Base-by-base conservation (phyloP, 176 grass and related monocot genomes). In the Carex myosuroides region DNA sequence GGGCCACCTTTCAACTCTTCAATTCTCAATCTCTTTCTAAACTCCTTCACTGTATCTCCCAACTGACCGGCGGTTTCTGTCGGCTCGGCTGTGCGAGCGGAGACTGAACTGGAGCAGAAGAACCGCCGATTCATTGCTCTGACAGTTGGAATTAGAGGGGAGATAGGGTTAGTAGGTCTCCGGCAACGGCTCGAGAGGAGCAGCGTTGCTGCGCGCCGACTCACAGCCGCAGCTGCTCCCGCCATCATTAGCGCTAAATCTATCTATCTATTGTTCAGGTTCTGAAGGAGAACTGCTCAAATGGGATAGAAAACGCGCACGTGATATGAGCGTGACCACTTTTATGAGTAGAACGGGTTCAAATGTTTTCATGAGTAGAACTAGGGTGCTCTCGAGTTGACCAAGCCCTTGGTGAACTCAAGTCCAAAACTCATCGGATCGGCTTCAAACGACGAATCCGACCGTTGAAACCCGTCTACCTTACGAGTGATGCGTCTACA, bases 1-100 rank as follows among this genome's bases (percentile, higher is more conserved):
- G 81, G 82, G 30, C 91, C 91, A 7, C 91, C 92, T 79, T 95
- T 98, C 46, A 98, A 91, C 52, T 93, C 90, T 0, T 86, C 87
- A 18, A 98, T 89, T 59, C 83, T 85, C 59, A 93, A 30, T 57
- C 96, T 62, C 86, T 87, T 82, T 57, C 87, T 78, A 88, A 95
- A 98, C 86, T 93, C 86, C 14, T 91, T 85, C 54, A 98, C 91
- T 22, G 78, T 81, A 60, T 91, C 88, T 56, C 82, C 89, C 16
- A 59, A n/a, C 85, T 57, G 83, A 37, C 22, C n/a, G 7, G 63
- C n/a, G 21, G 81, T 16, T 18, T 50, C 76, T 6, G 80, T 59
- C 8, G 77, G 20, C 18, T 68, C 71, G 3, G 83, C 70, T 8
- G 84, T 85, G 13, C 82, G 12, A 1, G 85, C 63, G 5, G 88